These are phyloP conservation scores for Suhomyces emberorum DNA, from an alignment of 805 yeast genomes.

Conservation along the genomic window DNA sequence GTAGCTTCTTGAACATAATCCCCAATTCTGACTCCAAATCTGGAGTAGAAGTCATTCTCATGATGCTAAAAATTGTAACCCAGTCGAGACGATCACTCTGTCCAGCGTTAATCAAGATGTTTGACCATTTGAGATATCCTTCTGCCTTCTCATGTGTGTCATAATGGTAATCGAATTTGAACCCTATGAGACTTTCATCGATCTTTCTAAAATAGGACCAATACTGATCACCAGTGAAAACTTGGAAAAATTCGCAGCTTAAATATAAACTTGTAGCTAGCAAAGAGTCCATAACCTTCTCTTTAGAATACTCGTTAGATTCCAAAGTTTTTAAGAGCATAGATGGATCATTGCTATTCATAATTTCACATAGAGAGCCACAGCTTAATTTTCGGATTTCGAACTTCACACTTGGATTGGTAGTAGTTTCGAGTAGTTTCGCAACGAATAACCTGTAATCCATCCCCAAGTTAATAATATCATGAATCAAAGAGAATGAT, in stretches of 20 bases:
- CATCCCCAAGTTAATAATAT: slow-evolving; percentile 24
- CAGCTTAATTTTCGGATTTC: slow-evolving; percentile 44
- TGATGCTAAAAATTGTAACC: slow-evolving; percentile 16
- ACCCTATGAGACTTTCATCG: neutral
- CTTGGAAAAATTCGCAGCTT: neutral
- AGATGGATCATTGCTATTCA: neutral
- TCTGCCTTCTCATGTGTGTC: slow-evolving; percentile 36
- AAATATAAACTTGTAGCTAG: neutral
- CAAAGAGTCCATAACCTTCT: neutral
- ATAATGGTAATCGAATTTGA: slow-evolving; percentile 29
- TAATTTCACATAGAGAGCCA: slow-evolving; percentile 21
- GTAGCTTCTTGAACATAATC: slow-evolving; percentile 16
- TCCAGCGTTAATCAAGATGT: slow-evolving; percentile 4
- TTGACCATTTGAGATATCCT: slow-evolving; percentile 24
- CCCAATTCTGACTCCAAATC: slow-evolving; percentile 28
- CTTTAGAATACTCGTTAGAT: neutral
- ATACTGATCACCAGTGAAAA: neutral
- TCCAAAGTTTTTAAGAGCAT: neutral
- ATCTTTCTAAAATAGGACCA: neutral
- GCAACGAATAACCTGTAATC: slow-evolving; percentile 23
- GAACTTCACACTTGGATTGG: slow-evolving; percentile 31
- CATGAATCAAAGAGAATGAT: slow-evolving; percentile 15
- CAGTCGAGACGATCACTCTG: slow-evolving; percentile 9
- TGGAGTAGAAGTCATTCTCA: slow-evolving; percentile 14
- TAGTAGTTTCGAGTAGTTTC: slow-evolving; percentile 29